Conservation (phyloP, 345 rosid species). For the Viola odorata region DNA sequence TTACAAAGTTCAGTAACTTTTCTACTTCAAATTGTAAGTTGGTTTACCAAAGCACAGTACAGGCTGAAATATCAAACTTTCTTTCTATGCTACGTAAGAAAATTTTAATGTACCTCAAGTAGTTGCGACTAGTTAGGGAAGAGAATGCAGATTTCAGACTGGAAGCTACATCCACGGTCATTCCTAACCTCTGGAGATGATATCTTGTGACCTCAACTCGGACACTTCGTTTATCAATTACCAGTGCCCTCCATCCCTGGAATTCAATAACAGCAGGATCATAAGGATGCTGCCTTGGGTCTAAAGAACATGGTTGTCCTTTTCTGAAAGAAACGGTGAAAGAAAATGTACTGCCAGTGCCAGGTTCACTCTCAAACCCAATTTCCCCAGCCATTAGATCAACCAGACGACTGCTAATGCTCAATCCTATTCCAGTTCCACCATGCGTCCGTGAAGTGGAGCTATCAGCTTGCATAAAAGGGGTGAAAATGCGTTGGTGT, state of each 20-base stretch:
- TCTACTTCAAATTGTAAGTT: not conserved
- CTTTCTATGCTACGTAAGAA: not conserved
- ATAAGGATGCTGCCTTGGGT: conserved; percentile 38
- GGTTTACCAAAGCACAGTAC: not conserved
- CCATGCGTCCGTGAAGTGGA: conserved; percentile 95
- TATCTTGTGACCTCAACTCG: conserved; percentile 78
- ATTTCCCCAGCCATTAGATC: conserved; percentile 94
- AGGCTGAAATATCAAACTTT: not conserved
- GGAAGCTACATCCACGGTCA: conserved; percentile 39
- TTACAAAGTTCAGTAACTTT: not conserved
- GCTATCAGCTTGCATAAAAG: conserved; percentile 97
- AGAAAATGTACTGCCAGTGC: conserved; percentile 77
- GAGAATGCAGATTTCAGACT: conserved; percentile 41
- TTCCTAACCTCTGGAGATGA: conserved; percentile 69
- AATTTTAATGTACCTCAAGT: conserved; percentile 36
- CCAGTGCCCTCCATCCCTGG: conserved; percentile 57
- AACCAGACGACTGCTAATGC: conserved; percentile 85
- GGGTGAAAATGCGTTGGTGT: conserved; percentile 77
- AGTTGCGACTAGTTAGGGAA: conserved; percentile 25
- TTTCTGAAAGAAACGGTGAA: conserved; percentile 63
- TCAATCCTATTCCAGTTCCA: conserved; percentile 94
- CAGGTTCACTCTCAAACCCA: conserved; percentile 74
- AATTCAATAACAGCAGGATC: conserved; percentile 46
- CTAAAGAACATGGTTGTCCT: conserved; percentile 38
- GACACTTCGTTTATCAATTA: conserved; percentile 62